phyloP scores from a whole-genome alignment of 768 basidiomycete species.

The Collybiopsis confluens region DNA sequence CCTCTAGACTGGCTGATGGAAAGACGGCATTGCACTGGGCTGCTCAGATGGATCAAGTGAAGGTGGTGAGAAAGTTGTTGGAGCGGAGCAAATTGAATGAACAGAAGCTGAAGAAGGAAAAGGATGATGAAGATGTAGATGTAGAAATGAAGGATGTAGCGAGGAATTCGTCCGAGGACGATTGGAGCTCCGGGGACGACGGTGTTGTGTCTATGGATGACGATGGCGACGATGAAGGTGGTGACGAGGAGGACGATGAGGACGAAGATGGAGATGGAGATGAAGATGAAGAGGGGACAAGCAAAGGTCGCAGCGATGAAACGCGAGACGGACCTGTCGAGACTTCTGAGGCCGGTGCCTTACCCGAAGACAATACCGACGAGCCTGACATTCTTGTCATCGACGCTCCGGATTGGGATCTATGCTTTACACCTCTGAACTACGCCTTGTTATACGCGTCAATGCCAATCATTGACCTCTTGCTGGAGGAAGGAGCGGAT shows the following conservation, averaged over 20 bases:
- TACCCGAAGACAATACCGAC: constrained; percentile 45
- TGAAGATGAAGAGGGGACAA: constrained; percentile 15
- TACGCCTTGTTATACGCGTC: constrained; percentile 49
- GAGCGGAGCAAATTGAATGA: constrained; percentile 42
- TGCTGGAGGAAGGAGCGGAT: constrained; percentile 47
- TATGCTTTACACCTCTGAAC: constrained; percentile 45
- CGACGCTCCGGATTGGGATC: constrained; percentile 55
- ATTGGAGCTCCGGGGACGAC: constrained; percentile 45
- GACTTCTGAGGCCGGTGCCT: constrained; percentile 24
- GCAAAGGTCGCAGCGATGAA: constrained; percentile 10
- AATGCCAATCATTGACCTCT: constrained; percentile 36
- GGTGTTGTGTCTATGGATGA: constrained; percentile 24
- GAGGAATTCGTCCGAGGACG: constrained; percentile 42
- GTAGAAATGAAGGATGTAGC: constrained; percentile 14
- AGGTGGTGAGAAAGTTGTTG: constrained; percentile 45
- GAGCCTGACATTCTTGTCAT: constrained; percentile 54
- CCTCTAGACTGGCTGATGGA: constrained; percentile 53
- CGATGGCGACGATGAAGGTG: constrained; percentile 21
- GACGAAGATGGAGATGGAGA: constrained; percentile 20
- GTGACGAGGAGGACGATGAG: constrained; percentile 21
- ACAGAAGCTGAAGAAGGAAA: constrained; percentile 19
- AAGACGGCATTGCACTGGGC: constrained; percentile 53
- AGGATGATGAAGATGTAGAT: constrained; percentile 12
- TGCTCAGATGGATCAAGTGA: constrained; percentile 39
- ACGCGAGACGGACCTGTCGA: constrained; percentile 9